Evolutionary conservation across 2,329 filamentous ascomycete genomes (phyloP).

Genomic region (Erysiphe pulchra): DNA sequence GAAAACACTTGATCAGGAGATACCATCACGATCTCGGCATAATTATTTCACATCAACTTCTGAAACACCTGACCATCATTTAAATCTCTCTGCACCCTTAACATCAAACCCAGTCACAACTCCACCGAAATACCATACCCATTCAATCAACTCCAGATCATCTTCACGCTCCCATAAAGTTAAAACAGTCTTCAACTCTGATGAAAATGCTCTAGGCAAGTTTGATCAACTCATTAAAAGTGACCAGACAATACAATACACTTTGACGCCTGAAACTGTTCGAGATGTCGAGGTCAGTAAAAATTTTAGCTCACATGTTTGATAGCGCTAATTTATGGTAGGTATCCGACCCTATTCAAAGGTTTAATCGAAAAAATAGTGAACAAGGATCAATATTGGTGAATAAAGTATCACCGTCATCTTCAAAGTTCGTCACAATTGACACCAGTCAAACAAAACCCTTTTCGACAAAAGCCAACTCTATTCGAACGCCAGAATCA

Average conservation of each 20-base stretch:
- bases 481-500: constrained; percentile 2
- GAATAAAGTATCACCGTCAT: neutral
- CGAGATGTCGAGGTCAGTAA: constrained; percentile 43
- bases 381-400: neutral
- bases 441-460: constrained; percentile 2
- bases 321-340: neutral
- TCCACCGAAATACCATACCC: too few relatives aligned
- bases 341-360: neutral
- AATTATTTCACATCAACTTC: too few relatives aligned
- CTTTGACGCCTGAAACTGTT: constrained; percentile 56
- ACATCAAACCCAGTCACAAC: too few relatives aligned
- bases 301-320: neutral
- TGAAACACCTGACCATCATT: too few relatives aligned
- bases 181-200: constrained; percentile 28
- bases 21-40: too few relatives aligned
- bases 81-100: too few relatives aligned
- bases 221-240: constrained; percentile 64
- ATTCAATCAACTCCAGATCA: constrained; percentile 18
- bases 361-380: neutral
- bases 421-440: constrained; percentile 1
- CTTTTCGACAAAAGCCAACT: neutral
- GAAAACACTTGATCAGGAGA: neutral
- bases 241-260: constrained; percentile 61
- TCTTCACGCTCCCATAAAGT: constrained; percentile 19
- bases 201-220: constrained; percentile 30